Evolutionary conservation across 345 rosid species (phyloP).

Genomic region (Eucalyptus erythrocorys): DNA sequence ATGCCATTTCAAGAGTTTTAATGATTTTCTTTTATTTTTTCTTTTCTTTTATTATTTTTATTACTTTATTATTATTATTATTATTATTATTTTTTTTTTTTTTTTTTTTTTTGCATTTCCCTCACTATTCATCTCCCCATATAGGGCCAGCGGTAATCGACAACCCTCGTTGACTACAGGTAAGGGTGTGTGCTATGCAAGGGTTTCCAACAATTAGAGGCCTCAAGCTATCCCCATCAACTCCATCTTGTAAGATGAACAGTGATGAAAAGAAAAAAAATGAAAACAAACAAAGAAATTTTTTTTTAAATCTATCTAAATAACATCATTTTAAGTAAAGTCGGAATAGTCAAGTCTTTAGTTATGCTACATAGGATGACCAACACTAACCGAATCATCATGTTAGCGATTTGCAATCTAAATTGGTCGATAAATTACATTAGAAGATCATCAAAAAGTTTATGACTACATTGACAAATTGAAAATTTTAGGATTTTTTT

Average conservation of each 20-base stretch:
- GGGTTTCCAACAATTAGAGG: not conserved
- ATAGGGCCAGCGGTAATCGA: not conserved
- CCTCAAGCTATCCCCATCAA: not conserved
- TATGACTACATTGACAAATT: not conserved
- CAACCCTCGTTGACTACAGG: not conserved
- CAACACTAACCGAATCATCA: rapidly evolving
- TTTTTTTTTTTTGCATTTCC: not conserved
- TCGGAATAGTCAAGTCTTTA: rapidly evolving
- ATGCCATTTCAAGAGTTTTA: too few species aligned
- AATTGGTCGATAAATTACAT: not conserved
- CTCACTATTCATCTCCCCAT: not conserved
- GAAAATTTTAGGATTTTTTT: not conserved
- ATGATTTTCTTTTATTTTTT: too few species aligned
- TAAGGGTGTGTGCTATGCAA: not conserved
- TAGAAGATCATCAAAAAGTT: not conserved
- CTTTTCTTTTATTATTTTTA: too few species aligned
- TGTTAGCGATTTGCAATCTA: rapidly evolving
- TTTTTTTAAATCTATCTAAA: not conserved
- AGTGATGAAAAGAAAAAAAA: not conserved
- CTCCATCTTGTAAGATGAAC: not conserved
- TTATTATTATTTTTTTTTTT: too few species aligned
- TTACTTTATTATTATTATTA: too few species aligned
- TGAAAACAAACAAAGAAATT: not conserved
- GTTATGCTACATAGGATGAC: not conserved
- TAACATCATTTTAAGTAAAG: not conserved